phyloP scores from a whole-genome alignment of 2,329 filamentous ascomycete genomes.

The Trichoderma simmonsii region DNA sequence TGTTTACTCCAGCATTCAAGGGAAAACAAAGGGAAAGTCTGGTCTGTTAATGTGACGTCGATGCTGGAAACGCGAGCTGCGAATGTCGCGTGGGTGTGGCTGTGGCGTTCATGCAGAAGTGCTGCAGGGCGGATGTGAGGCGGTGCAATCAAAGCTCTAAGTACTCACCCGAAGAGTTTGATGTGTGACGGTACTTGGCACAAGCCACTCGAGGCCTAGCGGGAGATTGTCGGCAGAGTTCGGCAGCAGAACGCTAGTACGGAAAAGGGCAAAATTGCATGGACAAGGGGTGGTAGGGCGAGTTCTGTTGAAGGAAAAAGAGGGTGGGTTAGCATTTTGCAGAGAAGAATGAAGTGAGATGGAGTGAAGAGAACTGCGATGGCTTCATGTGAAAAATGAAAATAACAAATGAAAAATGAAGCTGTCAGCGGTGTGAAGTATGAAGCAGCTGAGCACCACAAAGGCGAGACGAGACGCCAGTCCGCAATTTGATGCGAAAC shows the following conservation, averaged over 20 bases:
- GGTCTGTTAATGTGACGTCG: conserved; percentile 20
- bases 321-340: conserved; percentile 13
- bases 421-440: neutral
- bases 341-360: neutral
- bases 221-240: conserved; percentile 15
- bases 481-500: neutral
- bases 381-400: neutral
- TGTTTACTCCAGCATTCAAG: neutral
- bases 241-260: conserved; percentile 16
- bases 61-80: conserved; percentile 21
- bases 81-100: conserved; percentile 20
- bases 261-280: conserved; percentile 12
- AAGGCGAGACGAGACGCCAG: neutral
- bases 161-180: conserved; percentile 28
- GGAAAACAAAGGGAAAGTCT: neutral
- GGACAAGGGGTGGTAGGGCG: conserved; percentile 6
- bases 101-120: conserved; percentile 24
- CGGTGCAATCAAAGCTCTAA: conserved; percentile 18
- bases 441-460: neutral
- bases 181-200: conserved; percentile 24
- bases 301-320: conserved; percentile 4
- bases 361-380: neutral
- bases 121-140: conserved; percentile 18
- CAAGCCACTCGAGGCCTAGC: neutral
- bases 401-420: neutral